These are phyloP conservation scores for Cercospora zeina DNA, from an alignment of 2,329 filamentous ascomycete species.

Conservation along the genomic window DNA sequence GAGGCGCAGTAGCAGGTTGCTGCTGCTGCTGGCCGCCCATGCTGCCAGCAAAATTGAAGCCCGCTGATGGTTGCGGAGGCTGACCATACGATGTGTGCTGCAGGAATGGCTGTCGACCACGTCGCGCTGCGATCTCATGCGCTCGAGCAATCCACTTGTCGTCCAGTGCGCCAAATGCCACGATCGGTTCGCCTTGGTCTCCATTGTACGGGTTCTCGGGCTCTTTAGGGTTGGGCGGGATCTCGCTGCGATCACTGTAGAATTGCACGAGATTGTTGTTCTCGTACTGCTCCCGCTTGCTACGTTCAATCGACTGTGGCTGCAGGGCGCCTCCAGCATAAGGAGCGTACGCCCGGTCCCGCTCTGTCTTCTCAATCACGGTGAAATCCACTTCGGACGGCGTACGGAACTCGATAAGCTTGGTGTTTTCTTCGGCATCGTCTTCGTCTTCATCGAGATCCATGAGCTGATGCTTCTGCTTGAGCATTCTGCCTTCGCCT, in stretches of 20 bases:
- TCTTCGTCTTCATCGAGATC: slow-evolving; percentile 63
- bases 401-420: slow-evolving; percentile 50
- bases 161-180: slow-evolving; percentile 44
- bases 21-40: slow-evolving; percentile 14
- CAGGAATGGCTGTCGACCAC: slow-evolving; percentile 15
- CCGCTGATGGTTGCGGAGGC: slow-evolving; percentile 20
- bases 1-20: background rate
- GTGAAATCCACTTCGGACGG: slow-evolving; percentile 47
- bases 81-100: background rate
- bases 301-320: slow-evolving; percentile 47
- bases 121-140: slow-evolving; percentile 20
- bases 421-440: slow-evolving; percentile 56
- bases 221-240: slow-evolving; percentile 51
- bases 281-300: slow-evolving; percentile 49
- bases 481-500: slow-evolving; percentile 59
- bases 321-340: slow-evolving; percentile 48
- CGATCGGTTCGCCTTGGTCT: slow-evolving; percentile 32
- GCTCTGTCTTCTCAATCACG: slow-evolving; percentile 44
- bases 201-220: slow-evolving; percentile 44
- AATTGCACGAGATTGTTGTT: slow-evolving; percentile 51
- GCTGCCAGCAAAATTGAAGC: slow-evolving; percentile 19
- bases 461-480: slow-evolving; percentile 62
- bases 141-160: slow-evolving; percentile 32
- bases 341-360: slow-evolving; percentile 48
- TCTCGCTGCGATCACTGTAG: slow-evolving; percentile 48